A percentile compares a stretch with the other conserved stretches of the same genome.
These are phyloP conservation scores for Ogataea paradorogensis DNA, from an alignment of 805 yeast genomes.

Conservation along the genomic window DNA sequence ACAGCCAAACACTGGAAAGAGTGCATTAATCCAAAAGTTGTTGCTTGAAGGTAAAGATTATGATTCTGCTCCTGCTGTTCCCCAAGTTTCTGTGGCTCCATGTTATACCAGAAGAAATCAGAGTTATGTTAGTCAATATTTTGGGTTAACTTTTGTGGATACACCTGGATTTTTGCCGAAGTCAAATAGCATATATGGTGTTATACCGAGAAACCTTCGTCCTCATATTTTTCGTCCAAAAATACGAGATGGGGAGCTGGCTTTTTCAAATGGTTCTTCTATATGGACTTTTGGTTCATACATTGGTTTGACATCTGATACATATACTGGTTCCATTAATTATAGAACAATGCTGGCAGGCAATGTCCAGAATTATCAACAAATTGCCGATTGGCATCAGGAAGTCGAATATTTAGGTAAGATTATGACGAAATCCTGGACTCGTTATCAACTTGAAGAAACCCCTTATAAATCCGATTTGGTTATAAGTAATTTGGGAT, in stretches of 20 bases:
- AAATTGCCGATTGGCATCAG: not conserved
- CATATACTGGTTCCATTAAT: not conserved
- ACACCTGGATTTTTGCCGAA: constrained; percentile 30
- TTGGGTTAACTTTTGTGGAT: constrained; percentile 23
- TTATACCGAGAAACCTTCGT: constrained; percentile 3
- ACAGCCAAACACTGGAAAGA: constrained; percentile 30
- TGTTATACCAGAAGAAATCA: constrained; percentile 17
- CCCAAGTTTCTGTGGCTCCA: constrained; percentile 16
- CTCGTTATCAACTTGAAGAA: not conserved
- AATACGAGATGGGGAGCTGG: not conserved
- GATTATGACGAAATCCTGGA: not conserved
- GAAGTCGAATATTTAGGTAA: too few relatives aligned
- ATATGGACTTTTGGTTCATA: not conserved
- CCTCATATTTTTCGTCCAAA: not conserved
- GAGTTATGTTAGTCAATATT: constrained; percentile 13
- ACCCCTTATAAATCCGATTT: constrained; percentile 11
- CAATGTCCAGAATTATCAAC: not conserved
- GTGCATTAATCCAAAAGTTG: constrained; percentile 19
- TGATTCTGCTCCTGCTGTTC: constrained; percentile 8
- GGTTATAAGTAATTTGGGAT: constrained; percentile 18
- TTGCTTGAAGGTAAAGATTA: constrained; percentile 5
- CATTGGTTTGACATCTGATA: not conserved
- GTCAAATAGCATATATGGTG: constrained; percentile 21
- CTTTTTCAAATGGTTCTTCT: not conserved
- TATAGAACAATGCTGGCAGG: not conserved